phyloP scores from a whole-genome alignment of 208 protist genomes.

The Crithidia mellificae region DNA sequence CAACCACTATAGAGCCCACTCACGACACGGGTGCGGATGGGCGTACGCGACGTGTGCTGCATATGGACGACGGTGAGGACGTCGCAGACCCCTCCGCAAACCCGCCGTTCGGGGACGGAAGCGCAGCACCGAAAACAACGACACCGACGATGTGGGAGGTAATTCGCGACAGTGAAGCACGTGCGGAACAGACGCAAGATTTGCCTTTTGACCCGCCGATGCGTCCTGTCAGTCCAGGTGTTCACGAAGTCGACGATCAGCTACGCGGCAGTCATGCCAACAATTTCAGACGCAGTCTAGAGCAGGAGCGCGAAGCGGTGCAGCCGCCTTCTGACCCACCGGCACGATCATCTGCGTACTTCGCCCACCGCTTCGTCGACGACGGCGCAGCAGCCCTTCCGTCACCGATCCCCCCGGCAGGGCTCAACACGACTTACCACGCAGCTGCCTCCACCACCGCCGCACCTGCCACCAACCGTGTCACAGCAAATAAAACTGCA shows the following conservation, averaged over 20 bases:
- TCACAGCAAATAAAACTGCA: neutral
- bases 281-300: no score
- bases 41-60: neutral
- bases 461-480: neutral
- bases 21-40: no score
- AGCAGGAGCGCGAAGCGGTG: neutral
- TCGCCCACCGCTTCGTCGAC: neutral
- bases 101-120: neutral
- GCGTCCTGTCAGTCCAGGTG: no score
- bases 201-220: no score
- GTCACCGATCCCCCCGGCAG: neutral
- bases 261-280: no score
- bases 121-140: no score
- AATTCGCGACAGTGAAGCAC: slow-evolving; percentile 5
- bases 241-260: no score
- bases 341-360: neutral
- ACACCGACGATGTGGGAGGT: slow-evolving; percentile 7
- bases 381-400: neutral
- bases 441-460: neutral
- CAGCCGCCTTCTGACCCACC: neutral
- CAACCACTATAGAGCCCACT: no score
- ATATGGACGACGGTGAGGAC: neutral
- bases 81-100: neutral
- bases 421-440: neutral
- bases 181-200: neutral